These are phyloP conservation scores for Pelargonium cotyledonis DNA, from an alignment of 441 rosid species.

Conservation along the genomic window DNA sequence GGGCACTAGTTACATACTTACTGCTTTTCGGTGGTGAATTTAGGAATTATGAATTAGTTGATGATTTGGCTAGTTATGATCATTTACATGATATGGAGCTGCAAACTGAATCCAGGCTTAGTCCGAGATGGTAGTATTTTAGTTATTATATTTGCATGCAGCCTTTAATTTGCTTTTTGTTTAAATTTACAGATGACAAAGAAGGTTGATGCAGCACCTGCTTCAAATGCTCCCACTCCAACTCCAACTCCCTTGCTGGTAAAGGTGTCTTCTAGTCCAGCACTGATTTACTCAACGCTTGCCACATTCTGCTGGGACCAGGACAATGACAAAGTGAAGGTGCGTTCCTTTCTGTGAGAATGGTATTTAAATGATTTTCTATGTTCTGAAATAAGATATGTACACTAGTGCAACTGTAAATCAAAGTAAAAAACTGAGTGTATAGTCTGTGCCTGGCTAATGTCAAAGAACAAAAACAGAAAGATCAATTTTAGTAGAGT, in stretches of 20 bases:
- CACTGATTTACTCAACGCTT: conserved; percentile 43
- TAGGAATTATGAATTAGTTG: no score
- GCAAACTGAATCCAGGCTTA: no score
- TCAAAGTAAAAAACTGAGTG: no score
- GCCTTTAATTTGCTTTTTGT: not conserved
- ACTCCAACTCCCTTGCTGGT: conserved; percentile 39
- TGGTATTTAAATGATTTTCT: not conserved
- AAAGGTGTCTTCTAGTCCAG: conserved; percentile 32
- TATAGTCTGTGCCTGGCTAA: no score
- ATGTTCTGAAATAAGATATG: not conserved
- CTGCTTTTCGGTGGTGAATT: no score
- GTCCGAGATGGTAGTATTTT: not conserved
- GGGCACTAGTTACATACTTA: no score
- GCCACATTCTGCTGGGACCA: conserved; percentile 93
- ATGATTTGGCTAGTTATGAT: no score
- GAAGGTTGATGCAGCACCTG: conserved; percentile 26
- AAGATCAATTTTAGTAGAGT: no score
- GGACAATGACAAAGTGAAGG: conserved; percentile 91
- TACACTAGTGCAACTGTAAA: no score
- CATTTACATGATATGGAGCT: no score
- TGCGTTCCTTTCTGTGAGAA: conserved; percentile 18
- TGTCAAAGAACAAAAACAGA: no score
- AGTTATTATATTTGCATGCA: not conserved
- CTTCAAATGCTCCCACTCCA: conserved; percentile 25
- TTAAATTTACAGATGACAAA: conserved; percentile 36